These are phyloP conservation scores for Candida gigantensis DNA, from an alignment of 1,139 yeast genomes.

Conservation along the genomic window DNA sequence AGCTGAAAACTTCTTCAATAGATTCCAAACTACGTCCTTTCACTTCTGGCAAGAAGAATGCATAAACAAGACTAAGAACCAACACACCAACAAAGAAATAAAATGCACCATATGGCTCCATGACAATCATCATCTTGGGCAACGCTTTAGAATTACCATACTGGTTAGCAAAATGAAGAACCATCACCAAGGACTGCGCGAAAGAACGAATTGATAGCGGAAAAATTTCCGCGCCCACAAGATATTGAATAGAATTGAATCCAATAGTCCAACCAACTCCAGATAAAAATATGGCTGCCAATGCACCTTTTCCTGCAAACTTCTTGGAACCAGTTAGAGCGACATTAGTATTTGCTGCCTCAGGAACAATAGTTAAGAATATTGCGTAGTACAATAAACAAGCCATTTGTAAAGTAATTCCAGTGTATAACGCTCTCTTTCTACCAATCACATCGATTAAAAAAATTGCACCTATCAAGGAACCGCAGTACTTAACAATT, in stretches of 20 bases:
- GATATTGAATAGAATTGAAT: slow-evolving; percentile 59
- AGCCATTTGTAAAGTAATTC: slow-evolving; percentile 36
- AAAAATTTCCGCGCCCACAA: slow-evolving; percentile 59
- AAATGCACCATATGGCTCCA: slow-evolving; percentile 56
- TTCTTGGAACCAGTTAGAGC: slow-evolving; percentile 30
- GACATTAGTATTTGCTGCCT: slow-evolving; percentile 33
- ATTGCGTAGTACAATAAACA: slow-evolving; percentile 44
- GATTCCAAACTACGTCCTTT: slow-evolving; percentile 56
- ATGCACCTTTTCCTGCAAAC: slow-evolving; percentile 50
- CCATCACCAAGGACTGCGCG: slow-evolving; percentile 58
- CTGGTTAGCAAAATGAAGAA: slow-evolving; percentile 59
- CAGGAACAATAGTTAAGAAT: slow-evolving; percentile 48
- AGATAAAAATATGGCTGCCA: slow-evolving; percentile 52
- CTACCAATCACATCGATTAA: slow-evolving; percentile 50
- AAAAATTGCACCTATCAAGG: slow-evolving; percentile 48
- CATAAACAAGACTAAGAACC: slow-evolving; percentile 44
- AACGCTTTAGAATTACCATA: slow-evolving; percentile 61
- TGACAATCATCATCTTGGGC: slow-evolving; percentile 50
- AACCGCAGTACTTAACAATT: slow-evolving; percentile 46
- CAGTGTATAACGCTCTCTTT: slow-evolving; percentile 40
- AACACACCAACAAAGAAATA: slow-evolving; percentile 53
- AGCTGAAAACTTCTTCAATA: slow-evolving; percentile 57
- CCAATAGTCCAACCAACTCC: slow-evolving; percentile 69
- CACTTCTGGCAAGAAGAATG: slow-evolving; percentile 56
- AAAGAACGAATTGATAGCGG: slow-evolving; percentile 56